A percentile compares a stretch with the other conserved stretches of the same genome.
These are phyloP conservation scores for Colletotrichum gloeosporioides DNA, from an alignment of 2,329 filamentous ascomycete species.

Conservation along the genomic window DNA sequence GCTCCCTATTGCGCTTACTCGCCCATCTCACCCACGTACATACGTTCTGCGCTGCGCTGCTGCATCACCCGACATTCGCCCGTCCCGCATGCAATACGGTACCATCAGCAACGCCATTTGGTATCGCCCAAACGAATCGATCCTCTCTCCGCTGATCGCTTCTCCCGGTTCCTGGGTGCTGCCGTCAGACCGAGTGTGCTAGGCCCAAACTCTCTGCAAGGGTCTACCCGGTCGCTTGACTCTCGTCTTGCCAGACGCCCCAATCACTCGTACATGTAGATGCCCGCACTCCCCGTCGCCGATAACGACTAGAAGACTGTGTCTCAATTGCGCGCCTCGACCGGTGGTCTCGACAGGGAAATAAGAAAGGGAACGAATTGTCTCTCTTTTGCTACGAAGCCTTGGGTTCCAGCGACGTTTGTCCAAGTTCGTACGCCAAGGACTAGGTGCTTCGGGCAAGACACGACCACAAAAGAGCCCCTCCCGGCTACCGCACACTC, in stretches of 20 bases:
- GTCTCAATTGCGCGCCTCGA: conserved; percentile 1
- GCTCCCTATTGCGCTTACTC: neutral
- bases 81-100: conserved; percentile 6
- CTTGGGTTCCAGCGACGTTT: neutral
- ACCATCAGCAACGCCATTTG: neutral
- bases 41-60: neutral
- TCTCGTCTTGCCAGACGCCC: neutral
- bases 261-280: neutral
- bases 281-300: neutral
- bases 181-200: neutral
- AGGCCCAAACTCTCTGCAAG: neutral
- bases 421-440: conserved; percentile 10
- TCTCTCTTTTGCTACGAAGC: conserved; percentile 1
- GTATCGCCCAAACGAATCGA: neutral
- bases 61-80: neutral
- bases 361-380: conserved; percentile 1
- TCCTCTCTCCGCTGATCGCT: neutral
- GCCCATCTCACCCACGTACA: neutral
- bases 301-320: conserved; percentile 7
- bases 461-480: conserved; percentile 5
- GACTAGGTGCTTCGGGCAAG: neutral
- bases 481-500: neutral
- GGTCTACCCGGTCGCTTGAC: conserved; percentile 1
- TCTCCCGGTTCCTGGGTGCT: conserved; percentile 8
- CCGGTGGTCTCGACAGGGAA: neutral